A percentile compares a stretch with the other conserved stretches of the same genome.
Evolutionary conservation across 208 protist genomes (phyloP).

Genomic region (Phytomonas sp.): DNA sequence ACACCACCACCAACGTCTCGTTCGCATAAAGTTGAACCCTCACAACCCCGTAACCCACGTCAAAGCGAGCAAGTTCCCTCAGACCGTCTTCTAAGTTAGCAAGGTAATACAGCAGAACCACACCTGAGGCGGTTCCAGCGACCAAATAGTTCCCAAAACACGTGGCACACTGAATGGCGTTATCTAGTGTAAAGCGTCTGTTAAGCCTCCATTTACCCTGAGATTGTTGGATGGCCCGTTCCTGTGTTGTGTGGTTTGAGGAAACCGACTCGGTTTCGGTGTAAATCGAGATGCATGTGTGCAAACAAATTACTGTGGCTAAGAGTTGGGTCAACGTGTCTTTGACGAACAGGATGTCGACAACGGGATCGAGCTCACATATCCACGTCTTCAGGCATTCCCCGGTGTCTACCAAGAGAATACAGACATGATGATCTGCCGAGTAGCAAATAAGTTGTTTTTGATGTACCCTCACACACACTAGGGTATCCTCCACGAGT

Average conservation of each 20-base stretch:
- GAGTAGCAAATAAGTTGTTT: conserved; percentile 46
- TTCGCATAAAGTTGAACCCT: conserved; percentile 54
- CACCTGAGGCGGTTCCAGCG: conserved; percentile 53
- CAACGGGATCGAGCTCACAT: conserved; percentile 23
- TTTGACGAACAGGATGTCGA: conserved; percentile 22
- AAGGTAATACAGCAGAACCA: conserved; percentile 56
- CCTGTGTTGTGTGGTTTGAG: neutral
- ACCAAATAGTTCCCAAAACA: conserved; percentile 41
- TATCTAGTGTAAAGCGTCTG: conserved; percentile 19
- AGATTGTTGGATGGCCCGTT: neutral
- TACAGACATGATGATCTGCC: conserved; percentile 47
- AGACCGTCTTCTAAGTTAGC: conserved; percentile 21
- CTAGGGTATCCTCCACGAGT: conserved; percentile 50
- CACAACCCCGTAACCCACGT: conserved; percentile 72
- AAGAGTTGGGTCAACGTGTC: conserved; percentile 5
- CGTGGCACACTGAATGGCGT: conserved; percentile 43
- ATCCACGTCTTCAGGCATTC: conserved; percentile 25
- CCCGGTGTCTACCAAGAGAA: conserved; percentile 39
- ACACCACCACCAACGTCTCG: conserved; percentile 61
- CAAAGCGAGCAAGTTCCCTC: conserved; percentile 60
- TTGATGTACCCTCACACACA: conserved; percentile 30
- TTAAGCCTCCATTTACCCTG: conserved; percentile 17
- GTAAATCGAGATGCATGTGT: neutral
- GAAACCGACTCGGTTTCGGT: neutral
- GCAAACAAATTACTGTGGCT: neutral